phyloP scores from a whole-genome alignment of 768 basidiomycete species.

The Lactarius quietus region DNA sequence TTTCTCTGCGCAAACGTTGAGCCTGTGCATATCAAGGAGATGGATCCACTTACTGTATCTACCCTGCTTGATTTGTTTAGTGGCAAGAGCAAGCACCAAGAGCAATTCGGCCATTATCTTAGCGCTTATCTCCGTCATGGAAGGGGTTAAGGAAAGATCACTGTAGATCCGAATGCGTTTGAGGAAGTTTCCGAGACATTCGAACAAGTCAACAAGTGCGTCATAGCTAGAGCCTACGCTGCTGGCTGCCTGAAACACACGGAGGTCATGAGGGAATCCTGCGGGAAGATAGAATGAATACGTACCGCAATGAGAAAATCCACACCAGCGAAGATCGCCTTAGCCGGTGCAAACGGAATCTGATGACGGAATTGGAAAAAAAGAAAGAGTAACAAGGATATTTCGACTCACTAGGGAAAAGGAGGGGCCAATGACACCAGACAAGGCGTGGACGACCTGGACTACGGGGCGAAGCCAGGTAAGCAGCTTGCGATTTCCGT shows the following conservation, averaged over 20 bases:
- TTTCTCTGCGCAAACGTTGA: not conserved
- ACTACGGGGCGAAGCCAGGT: not conserved
- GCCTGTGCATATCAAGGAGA: not conserved
- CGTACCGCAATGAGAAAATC: conserved; percentile 2
- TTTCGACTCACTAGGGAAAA: not conserved
- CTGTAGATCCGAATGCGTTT: conserved; percentile 2
- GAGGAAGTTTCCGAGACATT: conserved; percentile 3
- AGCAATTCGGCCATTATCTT: conserved; percentile 10
- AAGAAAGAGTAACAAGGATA: not conserved
- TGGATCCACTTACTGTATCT: conserved; percentile 1
- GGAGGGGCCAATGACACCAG: not conserved
- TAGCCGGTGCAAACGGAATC: conserved; percentile 1
- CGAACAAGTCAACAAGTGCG: conserved; percentile 1
- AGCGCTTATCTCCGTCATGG: not conserved
- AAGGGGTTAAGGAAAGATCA: not conserved
- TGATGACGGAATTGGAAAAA: not conserved
- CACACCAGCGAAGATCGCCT: conserved; percentile 1
- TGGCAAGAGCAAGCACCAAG: not conserved
- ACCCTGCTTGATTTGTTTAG: conserved; percentile 1
- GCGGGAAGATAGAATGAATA: not conserved
- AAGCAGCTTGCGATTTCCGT: not conserved
- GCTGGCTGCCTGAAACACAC: not conserved
- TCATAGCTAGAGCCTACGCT: not conserved
- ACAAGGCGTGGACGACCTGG: not conserved
- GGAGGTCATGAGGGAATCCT: not conserved